Conservation (phyloP, 116 monocot species). For the Posidonia oceanica region DNA sequence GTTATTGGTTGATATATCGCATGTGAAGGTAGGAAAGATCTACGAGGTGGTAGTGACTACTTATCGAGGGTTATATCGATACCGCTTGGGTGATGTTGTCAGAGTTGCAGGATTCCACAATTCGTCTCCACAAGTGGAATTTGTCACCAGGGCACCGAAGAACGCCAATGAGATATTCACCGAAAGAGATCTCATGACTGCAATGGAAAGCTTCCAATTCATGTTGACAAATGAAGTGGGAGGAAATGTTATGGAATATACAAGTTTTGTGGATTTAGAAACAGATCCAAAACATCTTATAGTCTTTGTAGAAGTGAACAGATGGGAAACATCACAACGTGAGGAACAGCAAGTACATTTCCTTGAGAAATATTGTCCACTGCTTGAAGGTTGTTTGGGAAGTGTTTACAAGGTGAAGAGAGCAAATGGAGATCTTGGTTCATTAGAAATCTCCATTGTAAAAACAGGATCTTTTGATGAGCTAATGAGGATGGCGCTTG, state of each 20-base stretch:
- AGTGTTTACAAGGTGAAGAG: slow-evolving; percentile 20
- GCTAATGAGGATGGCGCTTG: slow-evolving; percentile 12
- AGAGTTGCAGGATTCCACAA: slow-evolving; percentile 19
- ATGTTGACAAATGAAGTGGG: background rate
- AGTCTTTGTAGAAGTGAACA: slow-evolving; percentile 13
- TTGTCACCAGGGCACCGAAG: slow-evolving; percentile 13
- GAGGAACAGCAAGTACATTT: background rate
- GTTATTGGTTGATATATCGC: slow-evolving; percentile 18
- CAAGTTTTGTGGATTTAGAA: slow-evolving; percentile 8
- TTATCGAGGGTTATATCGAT: slow-evolving; percentile 19
- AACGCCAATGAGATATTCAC: slow-evolving; percentile 5
- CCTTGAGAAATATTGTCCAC: background rate
- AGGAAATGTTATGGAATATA: slow-evolving; percentile 6
- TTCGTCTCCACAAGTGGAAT: slow-evolving; percentile 6
- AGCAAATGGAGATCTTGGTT: slow-evolving; percentile 14
- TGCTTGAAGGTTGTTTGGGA: slow-evolving; percentile 10
- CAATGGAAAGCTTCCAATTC: slow-evolving; percentile 1
- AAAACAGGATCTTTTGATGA: slow-evolving; percentile 21
- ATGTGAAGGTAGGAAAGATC: slow-evolving; percentile 24
- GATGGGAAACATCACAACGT: background rate
- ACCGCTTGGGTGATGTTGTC: slow-evolving; percentile 18
- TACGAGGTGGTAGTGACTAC: slow-evolving; percentile 43
- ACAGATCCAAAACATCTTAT: background rate
- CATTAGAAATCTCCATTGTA: slow-evolving; percentile 17
- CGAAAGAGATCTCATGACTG: slow-evolving; percentile 10